Evolutionary conservation across 1,284 basidiomycete genomes (phyloP).

Genomic region (Fomitopsis betulina): DNA sequence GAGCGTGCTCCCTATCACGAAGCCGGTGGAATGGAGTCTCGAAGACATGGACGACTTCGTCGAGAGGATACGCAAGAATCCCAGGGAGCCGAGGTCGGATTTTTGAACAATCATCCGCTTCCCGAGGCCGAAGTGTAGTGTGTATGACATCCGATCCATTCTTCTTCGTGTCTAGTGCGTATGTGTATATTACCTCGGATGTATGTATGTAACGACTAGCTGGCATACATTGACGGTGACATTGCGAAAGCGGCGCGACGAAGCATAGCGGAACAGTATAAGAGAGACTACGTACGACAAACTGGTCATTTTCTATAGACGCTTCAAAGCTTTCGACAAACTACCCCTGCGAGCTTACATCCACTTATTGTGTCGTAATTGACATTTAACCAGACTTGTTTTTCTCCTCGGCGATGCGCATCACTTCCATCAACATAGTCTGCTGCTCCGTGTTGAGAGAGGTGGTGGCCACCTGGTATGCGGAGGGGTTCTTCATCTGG

Average conservation of each 20-base stretch:
- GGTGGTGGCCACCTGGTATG: slow-evolving; percentile 71
- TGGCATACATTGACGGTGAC: background rate
- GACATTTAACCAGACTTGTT: background rate
- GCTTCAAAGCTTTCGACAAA: background rate
- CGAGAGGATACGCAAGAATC: slow-evolving; percentile 28
- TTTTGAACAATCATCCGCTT: background rate
- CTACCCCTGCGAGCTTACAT: background rate
- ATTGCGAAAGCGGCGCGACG: slow-evolving; percentile 1
- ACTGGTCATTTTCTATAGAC: background rate
- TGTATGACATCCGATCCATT: background rate
- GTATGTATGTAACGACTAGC: slow-evolving; percentile 3
- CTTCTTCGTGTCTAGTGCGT: background rate
- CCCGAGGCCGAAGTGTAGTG: background rate
- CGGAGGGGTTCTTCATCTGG: slow-evolving; percentile 62
- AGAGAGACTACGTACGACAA: background rate
- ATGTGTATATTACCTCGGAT: background rate
- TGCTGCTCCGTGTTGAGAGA: slow-evolving; percentile 67
- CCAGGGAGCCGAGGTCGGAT: slow-evolving; percentile 28
- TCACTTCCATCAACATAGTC: slow-evolving; percentile 76
- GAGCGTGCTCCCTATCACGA: slow-evolving; percentile 36
- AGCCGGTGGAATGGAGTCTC: slow-evolving; percentile 36
- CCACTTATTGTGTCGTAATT: background rate
- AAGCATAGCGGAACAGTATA: background rate
- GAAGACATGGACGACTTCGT: slow-evolving; percentile 37
- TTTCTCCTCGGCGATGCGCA: slow-evolving; percentile 50